phyloP scores from a whole-genome alignment of 169 alveolate genomes.

The Plasmodium yoelii region DNA sequence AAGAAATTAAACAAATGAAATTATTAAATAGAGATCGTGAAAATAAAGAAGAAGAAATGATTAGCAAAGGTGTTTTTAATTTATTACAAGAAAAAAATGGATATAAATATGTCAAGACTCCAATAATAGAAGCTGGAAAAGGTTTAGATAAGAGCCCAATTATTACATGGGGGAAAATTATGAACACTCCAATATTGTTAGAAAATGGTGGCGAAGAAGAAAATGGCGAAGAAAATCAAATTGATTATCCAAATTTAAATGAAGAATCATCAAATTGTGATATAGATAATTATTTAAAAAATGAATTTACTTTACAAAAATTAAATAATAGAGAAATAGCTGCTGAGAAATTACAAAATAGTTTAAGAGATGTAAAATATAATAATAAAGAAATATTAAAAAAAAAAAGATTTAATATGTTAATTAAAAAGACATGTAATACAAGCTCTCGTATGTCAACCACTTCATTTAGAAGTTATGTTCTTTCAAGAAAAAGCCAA shows the following conservation, averaged over 20 bases:
- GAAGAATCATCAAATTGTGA: background rate
- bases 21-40: conserved; percentile 60
- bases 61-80: conserved; percentile 76
- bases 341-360: conserved; percentile 77
- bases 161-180: conserved; percentile 79
- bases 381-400: conserved; percentile 47
- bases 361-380: conserved; percentile 45
- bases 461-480: conserved; percentile 47
- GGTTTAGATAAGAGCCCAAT: conserved; percentile 77
- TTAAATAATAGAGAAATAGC: conserved; percentile 77
- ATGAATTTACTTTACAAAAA: conserved; percentile 78
- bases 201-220: background rate
- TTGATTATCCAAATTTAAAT: background rate
- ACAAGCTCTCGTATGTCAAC: conserved; percentile 53
- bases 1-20: conserved; percentile 57
- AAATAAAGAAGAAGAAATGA: conserved; percentile 76
- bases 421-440: conserved; percentile 24
- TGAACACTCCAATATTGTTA: conserved; percentile 25
- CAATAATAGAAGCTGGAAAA: conserved; percentile 78
- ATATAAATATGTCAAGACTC: conserved; percentile 81
- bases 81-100: conserved; percentile 62
- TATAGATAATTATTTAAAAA: background rate
- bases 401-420: conserved; percentile 31
- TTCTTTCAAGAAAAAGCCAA: conserved; percentile 49
- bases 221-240: background rate